phyloP scores from a whole-genome alignment of 2,329 filamentous ascomycete species.

The Fusarium dlaminii region DNA sequence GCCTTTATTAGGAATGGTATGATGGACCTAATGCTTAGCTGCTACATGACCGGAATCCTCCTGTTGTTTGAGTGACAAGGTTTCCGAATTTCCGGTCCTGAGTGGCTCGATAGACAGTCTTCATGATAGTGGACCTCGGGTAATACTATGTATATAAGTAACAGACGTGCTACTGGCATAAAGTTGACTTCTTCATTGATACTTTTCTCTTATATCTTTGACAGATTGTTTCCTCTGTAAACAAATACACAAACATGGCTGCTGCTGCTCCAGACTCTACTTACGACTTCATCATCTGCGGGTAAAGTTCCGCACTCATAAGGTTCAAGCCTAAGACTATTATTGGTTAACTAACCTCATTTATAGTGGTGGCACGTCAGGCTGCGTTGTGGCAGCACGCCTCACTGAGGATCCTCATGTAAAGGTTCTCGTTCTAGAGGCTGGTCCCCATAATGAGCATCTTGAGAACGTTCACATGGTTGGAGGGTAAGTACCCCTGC shows the following conservation, averaged over 20 bases:
- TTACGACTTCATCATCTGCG: conserved; percentile 50
- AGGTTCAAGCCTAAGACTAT: neutral
- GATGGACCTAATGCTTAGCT: conserved; percentile 5
- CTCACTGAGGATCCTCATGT: conserved; percentile 47
- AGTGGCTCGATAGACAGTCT: neutral
- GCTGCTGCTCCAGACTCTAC: conserved; percentile 19
- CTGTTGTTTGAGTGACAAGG: neutral
- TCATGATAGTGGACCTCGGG: neutral
- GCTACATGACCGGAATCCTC: neutral
- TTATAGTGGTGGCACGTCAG: conserved; percentile 48
- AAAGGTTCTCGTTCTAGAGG: conserved; percentile 49
- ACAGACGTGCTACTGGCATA: neutral
- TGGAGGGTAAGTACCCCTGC: conserved; percentile 51
- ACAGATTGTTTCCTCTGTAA: neutral
- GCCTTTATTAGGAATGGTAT: conserved; percentile 4
- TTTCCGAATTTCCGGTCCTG: neutral
- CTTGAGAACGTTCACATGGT: conserved; percentile 62
- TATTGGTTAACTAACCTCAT: neutral
- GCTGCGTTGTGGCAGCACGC: conserved; percentile 50
- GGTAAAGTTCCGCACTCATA: conserved; percentile 38
- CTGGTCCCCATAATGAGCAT: conserved; percentile 52
- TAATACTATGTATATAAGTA: neutral
- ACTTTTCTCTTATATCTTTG: neutral
- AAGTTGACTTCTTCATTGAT: neutral
- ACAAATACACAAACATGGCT: conserved; percentile 24